Evolutionary conservation across 2,329 filamentous ascomycete genomes (phyloP).

Genomic region (Nannizzia gypsea): DNA sequence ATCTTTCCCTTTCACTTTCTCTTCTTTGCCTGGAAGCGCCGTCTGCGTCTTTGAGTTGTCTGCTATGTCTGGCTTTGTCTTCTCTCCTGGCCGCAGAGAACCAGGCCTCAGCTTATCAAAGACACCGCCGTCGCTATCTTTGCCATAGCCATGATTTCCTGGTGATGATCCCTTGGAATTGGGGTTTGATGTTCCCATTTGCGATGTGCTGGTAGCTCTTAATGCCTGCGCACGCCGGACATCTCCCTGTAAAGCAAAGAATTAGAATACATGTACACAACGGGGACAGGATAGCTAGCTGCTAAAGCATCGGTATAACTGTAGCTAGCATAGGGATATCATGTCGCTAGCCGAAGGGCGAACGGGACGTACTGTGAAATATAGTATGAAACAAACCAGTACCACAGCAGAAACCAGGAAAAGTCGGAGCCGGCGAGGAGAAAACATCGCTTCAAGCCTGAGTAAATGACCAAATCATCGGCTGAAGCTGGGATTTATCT

Average conservation of each 20-base stretch:
- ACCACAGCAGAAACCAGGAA: slow-evolving; percentile 53
- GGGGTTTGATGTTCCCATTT: slow-evolving; percentile 30
- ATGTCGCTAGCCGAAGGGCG: background rate
- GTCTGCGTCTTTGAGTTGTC: slow-evolving; percentile 16
- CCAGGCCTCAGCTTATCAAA: slow-evolving; percentile 57
- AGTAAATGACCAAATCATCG: no score
- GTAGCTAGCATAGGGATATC: background rate
- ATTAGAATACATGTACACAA: no score
- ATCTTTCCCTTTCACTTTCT: slow-evolving; percentile 20
- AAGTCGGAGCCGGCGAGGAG: slow-evolving; percentile 56
- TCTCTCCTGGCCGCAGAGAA: slow-evolving; percentile 58
- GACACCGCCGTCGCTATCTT: slow-evolving; percentile 46
- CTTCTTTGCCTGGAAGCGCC: slow-evolving; percentile 44
- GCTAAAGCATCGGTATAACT: no score
- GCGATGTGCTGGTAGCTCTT: slow-evolving; percentile 40
- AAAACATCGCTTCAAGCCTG: slow-evolving; percentile 44
- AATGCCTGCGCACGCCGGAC: slow-evolving; percentile 30
- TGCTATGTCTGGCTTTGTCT: slow-evolving; percentile 45
- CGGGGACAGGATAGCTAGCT: no score
- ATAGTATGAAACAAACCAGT: slow-evolving; percentile 55
- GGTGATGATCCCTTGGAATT: background rate
- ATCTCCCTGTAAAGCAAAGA: slow-evolving; percentile 25
- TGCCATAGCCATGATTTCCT: slow-evolving; percentile 31
- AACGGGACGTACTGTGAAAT: slow-evolving; percentile 54
- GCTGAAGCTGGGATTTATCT: no score